These are phyloP conservation scores for Boletus subcaerulescens DNA, from an alignment of 768 basidiomycete genomes.

Conservation along the genomic window DNA sequence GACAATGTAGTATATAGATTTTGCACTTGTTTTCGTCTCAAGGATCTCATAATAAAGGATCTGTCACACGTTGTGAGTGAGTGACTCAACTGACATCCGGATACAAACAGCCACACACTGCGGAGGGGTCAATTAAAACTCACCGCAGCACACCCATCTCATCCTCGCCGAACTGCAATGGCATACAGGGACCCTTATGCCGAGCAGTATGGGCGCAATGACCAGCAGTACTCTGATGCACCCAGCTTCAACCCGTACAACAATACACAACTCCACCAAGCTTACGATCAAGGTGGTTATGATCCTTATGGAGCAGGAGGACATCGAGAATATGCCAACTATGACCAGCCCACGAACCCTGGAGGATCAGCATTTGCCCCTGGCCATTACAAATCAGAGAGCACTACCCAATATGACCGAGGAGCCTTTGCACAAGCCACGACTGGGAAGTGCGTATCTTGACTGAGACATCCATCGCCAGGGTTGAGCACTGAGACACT, in stretches of 20 bases:
- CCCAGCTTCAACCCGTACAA: slow-evolving; percentile 47
- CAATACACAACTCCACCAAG: slow-evolving; percentile 42
- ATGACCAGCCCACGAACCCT: slow-evolving; percentile 14
- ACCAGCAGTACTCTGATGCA: slow-evolving; percentile 34
- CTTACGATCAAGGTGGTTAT: slow-evolving; percentile 50
- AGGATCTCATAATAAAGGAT: not conserved
- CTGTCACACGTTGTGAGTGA: slow-evolving; percentile 8
- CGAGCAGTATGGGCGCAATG: slow-evolving; percentile 30
- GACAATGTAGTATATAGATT: slow-evolving; percentile 1
- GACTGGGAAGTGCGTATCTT: slow-evolving; percentile 30
- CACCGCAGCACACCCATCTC: slow-evolving; percentile 22
- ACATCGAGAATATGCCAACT: slow-evolving; percentile 39
- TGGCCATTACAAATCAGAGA: slow-evolving; percentile 30
- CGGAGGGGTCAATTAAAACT: not conserved
- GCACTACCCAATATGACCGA: slow-evolving; percentile 37
- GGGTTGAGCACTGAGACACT: slow-evolving; percentile 3
- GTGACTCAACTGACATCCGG: not conserved
- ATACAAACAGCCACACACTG: slow-evolving; percentile 9
- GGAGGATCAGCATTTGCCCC: slow-evolving; percentile 10
- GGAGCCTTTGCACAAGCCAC: slow-evolving; percentile 40
- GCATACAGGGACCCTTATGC: slow-evolving; percentile 61
- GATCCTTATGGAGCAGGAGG: slow-evolving; percentile 25
- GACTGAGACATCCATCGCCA: not conserved
- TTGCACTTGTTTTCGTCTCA: not conserved
- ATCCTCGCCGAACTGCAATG: slow-evolving; percentile 12